phyloP scores from a whole-genome alignment of 768 basidiomycete genomes.

The Collybia sp. region DNA sequence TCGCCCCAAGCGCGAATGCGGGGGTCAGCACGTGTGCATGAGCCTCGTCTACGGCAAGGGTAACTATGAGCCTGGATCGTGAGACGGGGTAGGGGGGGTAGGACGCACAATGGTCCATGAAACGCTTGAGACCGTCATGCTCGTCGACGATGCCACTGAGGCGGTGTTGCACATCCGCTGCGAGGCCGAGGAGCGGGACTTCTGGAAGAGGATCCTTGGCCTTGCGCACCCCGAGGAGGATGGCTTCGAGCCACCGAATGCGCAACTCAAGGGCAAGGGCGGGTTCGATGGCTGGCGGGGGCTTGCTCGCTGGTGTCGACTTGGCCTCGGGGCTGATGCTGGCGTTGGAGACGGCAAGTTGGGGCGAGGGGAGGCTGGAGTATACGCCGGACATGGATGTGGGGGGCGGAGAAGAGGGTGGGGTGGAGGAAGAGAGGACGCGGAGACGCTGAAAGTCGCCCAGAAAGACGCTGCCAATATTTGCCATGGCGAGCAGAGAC shows the following conservation, averaged over 20 bases:
- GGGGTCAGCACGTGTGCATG: constrained; percentile 73
- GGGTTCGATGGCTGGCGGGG: constrained; percentile 48
- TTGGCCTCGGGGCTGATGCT: background rate
- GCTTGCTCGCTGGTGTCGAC: constrained; percentile 4
- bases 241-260: constrained; percentile 75
- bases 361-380: constrained; percentile 15
- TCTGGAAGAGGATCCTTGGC: constrained; percentile 37
- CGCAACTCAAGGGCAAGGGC: constrained; percentile 68
- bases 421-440: constrained; percentile 46
- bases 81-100: background rate
- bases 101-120: constrained; percentile 67
- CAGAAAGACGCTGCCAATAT: constrained; percentile 75
- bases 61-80: background rate
- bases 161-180: constrained; percentile 55
- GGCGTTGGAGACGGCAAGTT: constrained; percentile 5
- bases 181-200: constrained; percentile 53
- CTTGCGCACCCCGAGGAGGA: constrained; percentile 56
- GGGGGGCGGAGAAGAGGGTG: constrained; percentile 28
- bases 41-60: constrained; percentile 54
- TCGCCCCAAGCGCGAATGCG: constrained; percentile 62
- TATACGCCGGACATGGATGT: constrained; percentile 28
- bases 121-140: constrained; percentile 69
- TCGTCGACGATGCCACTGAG: constrained; percentile 54
- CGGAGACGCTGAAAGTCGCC: constrained; percentile 72
- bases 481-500: constrained; percentile 31